Percentiles rank a stretch among this genome's conserved stretches.
Conservation (phyloP, 2,329 filamentous ascomycete species). For the Thyridium curvatum region DNA sequence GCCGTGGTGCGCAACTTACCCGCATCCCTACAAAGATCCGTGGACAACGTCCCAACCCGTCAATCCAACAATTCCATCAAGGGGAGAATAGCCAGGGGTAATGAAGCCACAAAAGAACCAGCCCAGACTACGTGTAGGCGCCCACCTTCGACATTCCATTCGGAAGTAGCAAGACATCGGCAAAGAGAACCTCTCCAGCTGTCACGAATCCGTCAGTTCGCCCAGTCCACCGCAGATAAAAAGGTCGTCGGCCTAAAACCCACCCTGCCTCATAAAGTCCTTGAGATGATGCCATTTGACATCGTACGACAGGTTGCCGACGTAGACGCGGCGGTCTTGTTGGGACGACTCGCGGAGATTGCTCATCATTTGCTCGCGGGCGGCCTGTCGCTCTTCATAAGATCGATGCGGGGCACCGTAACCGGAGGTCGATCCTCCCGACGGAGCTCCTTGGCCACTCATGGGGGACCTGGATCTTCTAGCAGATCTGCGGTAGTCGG, state of each 20-base stretch:
- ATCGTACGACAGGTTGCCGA: constrained; percentile 98
- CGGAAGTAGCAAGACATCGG: constrained; percentile 97
- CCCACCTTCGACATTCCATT: constrained; percentile 99
- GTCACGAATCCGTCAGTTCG: constrained; percentile 29
- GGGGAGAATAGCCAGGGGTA: constrained; percentile 31
- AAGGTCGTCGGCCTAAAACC: constrained; percentile 27
- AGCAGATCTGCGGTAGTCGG: constrained; percentile 67
- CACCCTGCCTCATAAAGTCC: constrained; percentile 99
- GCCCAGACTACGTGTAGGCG: constrained; percentile 83
- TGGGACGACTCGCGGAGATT: constrained; percentile 90
- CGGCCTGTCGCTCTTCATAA: constrained; percentile 75
- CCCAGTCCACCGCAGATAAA: not conserved
- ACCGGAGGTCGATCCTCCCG: constrained; percentile 63
- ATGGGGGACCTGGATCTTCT: constrained; percentile 83
- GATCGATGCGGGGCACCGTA: constrained; percentile 66
- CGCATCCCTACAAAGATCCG: constrained; percentile 97
- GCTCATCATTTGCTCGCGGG: constrained; percentile 94
- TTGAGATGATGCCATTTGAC: constrained; percentile 99
- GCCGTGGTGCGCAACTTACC: too few relatives aligned
- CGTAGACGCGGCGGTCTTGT: constrained; percentile 98
- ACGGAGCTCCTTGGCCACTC: constrained; percentile 63
- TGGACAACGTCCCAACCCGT: constrained; percentile 94
- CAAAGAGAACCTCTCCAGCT: constrained; percentile 99
- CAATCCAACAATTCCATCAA: constrained; percentile 96
- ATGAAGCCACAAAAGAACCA: constrained; percentile 69